Evolutionary conservation across 371 early-diverging fungal species (phyloP).

Genomic region (Actinomucor elegans): DNA sequence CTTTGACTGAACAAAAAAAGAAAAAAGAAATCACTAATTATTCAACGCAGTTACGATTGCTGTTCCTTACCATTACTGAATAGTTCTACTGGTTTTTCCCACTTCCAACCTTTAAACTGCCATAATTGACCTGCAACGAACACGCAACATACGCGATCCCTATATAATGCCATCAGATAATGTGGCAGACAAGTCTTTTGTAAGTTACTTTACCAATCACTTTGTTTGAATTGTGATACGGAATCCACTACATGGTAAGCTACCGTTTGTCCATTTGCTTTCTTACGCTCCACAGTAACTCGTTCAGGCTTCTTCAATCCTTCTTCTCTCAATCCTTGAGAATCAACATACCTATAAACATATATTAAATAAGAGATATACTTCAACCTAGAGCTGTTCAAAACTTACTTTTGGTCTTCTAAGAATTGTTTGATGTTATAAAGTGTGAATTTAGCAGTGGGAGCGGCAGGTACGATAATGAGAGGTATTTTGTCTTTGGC

Average conservation of each 20-base stretch:
- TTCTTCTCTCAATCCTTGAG: conserved; percentile 60
- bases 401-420: conserved; percentile 62
- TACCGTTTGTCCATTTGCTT: conserved; percentile 44
- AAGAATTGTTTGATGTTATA: conserved; percentile 84
- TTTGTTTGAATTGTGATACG: conserved; percentile 63
- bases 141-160: conserved; percentile 86
- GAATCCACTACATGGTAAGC: conserved; percentile 73
- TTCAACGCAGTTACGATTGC: too few species aligned
- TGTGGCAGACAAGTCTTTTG: too few species aligned
- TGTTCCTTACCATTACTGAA: conserved; percentile 66
- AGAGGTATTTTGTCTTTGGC: conserved; percentile 64
- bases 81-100: conserved; percentile 77
- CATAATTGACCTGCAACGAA: conserved; percentile 88
- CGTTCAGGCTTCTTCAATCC: conserved; percentile 67
- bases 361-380: too few species aligned
- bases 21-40: neutral
- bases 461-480: conserved; percentile 87
- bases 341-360: conserved; percentile 58
- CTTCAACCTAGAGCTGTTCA: too few species aligned
- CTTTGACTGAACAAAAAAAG: conserved; percentile 56
- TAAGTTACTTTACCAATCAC: too few species aligned
- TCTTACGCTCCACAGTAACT: conserved; percentile 58
- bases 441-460: conserved; percentile 80
- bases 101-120: conserved; percentile 94
- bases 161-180: too few species aligned